Conservation (phyloP, 495 filamentous ascomycete species). For the Penicillium crystallinum region DNA sequence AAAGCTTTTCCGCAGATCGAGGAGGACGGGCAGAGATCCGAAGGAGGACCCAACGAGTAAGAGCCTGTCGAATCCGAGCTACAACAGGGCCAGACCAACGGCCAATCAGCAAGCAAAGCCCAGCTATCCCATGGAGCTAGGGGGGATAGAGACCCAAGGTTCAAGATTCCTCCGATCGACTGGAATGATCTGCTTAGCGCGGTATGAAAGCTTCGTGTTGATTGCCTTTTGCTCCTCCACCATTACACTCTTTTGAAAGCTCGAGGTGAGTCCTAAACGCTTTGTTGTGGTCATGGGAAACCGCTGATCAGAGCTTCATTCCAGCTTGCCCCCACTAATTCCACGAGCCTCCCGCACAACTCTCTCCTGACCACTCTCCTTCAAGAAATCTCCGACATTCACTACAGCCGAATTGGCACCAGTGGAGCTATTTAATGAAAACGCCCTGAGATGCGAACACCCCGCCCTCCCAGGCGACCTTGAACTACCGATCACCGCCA, state of each 20-base stretch:
- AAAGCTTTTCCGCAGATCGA: not conserved
- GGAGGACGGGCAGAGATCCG: not conserved
- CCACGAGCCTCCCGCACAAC: not conserved
- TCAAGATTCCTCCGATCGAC: slow-evolving; percentile 15
- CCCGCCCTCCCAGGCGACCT: slow-evolving; percentile 22
- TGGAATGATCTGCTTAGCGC: slow-evolving; percentile 24
- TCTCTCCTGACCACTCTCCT: slow-evolving; percentile 7
- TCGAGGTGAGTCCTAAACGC: not conserved
- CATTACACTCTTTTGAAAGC: slow-evolving; percentile 6
- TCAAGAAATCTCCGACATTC: not conserved
- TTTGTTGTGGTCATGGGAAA: not conserved
- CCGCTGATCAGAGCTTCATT: slow-evolving; percentile 5
- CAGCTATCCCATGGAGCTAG: not conserved
- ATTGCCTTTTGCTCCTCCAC: not conserved
- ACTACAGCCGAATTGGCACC: not conserved
- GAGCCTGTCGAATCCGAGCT: not conserved
- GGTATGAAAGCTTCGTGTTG: slow-evolving; percentile 11
- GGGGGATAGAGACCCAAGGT: slow-evolving; percentile 1
- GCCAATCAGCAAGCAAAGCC: not conserved
- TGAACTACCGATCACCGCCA: slow-evolving; percentile 13
- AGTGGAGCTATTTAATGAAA: slow-evolving; percentile 1
- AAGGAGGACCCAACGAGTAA: not conserved
- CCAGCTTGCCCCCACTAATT: slow-evolving; percentile 11
- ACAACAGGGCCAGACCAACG: not conserved
- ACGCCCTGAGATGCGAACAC: slow-evolving; percentile 17